Evolutionary conservation across 2,329 filamentous ascomycete species (phyloP), one percentile per base, ranked within the genome.

Genomic region (Sporothrix dimorphospora): DNA sequence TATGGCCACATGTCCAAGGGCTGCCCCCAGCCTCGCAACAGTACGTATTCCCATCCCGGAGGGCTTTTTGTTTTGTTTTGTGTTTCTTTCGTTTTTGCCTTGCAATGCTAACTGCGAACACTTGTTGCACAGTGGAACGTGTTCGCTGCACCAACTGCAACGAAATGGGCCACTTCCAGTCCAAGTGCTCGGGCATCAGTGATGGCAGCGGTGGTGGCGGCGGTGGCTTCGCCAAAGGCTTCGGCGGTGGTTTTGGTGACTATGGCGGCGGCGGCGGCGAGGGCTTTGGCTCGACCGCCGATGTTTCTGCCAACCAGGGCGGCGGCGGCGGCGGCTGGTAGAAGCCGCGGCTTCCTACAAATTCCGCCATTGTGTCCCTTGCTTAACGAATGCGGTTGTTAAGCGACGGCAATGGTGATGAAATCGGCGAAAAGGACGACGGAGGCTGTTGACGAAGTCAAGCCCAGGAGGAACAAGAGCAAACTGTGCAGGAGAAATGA

Each of bases 131-230:
- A 84, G 85, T 83, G 59, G 81, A 83, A n/a, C 84, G 86, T 8
- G 82, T 90, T 72, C 86, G 88, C 78, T 91, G 89, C 80, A 80
- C 78, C 71, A 89, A 89, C 79, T 91, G 89, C 75, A 80, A 83
- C 67, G 76, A 85, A 78, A 82, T 80, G 78, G 84, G 83, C 4
- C 83, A 85, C 74, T 82, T 78, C 74, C 81, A 82, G 75, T 79
- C 79, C 67, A 76, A 77, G 71, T 85, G 84, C 79, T 78, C 76
- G 27, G 77, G 77, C 11, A 72, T 34, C 38, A 27, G n/a, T n/a
- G n/a, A 12, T 12, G 14, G 4, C n/a, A 49, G 66, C 27, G 71
- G 71, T n/a, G 40, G 16, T 24, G 57, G 14, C n/a, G 66, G 47
- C 21, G 53, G 24, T 27, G 47, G 66, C 38, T 51, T 40, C 55